Evolutionary conservation across 2,329 filamentous ascomycete genomes (phyloP).

Genomic region (Hypoxylon sp.): DNA sequence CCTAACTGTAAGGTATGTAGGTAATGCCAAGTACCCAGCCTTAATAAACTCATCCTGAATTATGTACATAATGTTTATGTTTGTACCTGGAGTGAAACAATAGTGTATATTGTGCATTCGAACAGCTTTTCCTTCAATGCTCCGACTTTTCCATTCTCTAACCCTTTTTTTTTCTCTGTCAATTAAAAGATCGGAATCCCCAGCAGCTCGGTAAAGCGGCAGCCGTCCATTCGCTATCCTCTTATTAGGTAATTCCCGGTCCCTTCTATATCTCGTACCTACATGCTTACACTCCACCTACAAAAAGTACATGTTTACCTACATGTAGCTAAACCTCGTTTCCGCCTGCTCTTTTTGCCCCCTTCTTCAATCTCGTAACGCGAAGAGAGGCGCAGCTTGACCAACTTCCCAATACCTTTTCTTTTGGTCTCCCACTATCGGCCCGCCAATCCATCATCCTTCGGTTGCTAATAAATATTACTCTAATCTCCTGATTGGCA

Average conservation of each 20-base stretch:
- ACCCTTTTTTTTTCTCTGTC: slow-evolving; percentile 16
- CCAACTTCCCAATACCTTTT: slow-evolving; percentile 14
- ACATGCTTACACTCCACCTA: background rate
- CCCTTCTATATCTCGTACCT: background rate
- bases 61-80: background rate
- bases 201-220: slow-evolving; percentile 40
- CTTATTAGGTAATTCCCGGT: background rate
- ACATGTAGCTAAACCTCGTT: slow-evolving; percentile 5
- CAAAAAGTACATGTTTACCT: background rate
- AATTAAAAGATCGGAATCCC: slow-evolving; percentile 29
- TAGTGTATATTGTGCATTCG: slow-evolving; percentile 12
- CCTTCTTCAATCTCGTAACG: slow-evolving; percentile 4
- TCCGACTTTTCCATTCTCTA: slow-evolving; percentile 12
- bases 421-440: slow-evolving; percentile 14
- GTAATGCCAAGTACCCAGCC: slow-evolving; percentile 1
- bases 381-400: slow-evolving; percentile 19
- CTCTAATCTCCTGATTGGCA: background rate
- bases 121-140: slow-evolving; percentile 3
- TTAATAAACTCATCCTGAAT: slow-evolving; percentile 10
- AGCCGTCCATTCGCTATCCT: slow-evolving; percentile 18
- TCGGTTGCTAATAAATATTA: background rate
- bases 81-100: background rate
- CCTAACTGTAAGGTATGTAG: no score
- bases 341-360: slow-evolving; percentile 23
- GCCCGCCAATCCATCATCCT: slow-evolving; percentile 7